Evolutionary conservation across 768 basidiomycete genomes (phyloP), one percentile per base, ranked within the genome.

Genomic region (Leccinum uliginosum): DNA sequence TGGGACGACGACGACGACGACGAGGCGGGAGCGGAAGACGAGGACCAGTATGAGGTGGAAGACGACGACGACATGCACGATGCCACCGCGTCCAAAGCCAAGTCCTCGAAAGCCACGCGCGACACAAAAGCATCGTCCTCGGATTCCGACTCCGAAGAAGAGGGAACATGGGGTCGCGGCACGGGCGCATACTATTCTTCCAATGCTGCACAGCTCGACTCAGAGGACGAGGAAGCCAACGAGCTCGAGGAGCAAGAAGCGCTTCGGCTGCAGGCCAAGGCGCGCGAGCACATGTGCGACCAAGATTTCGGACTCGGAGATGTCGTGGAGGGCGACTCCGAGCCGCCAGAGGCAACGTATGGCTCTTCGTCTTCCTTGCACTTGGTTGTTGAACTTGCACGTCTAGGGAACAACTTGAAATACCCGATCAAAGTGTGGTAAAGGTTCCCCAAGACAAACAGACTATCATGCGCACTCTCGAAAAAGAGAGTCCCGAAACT

Each of bases 241-340:
- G 87, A 89, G 61, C 74, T 96, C 50, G 93, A 98, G 66, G 91
- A 92, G 68, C 85, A 88, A 67, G 94, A 98, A 70, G 91, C 89
- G 7, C 84, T 74, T 62, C 77, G 91, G 56, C 72, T 96, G 46
- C 95, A 96, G 70, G 71, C 74, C 35, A 93, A 91, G 73, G 76
- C 82, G 23, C 79, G 87, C 30, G 87, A 91, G 61, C 80, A 72
- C 11, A 79, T 96, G 78, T 73, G 63, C 9, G 89, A 92, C 45
- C 85, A 82, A 15, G 94, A 98, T 71, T 97, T 91, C 66, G 94
- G 94, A 11, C 74, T 98, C 44, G 82, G 78, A 24, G 91, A 89
- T 59, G 70, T 75, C 40, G 70, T 78, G 19, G 80, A 84, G 55
- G 59, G 51, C 27, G 66, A 68, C 8, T 65, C 54, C 30, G 63